Evolutionary conservation across 805 yeast species (phyloP), one percentile per base, ranked within the genome.

Genomic region (Kluyveromyces dobzhanskii): DNA sequence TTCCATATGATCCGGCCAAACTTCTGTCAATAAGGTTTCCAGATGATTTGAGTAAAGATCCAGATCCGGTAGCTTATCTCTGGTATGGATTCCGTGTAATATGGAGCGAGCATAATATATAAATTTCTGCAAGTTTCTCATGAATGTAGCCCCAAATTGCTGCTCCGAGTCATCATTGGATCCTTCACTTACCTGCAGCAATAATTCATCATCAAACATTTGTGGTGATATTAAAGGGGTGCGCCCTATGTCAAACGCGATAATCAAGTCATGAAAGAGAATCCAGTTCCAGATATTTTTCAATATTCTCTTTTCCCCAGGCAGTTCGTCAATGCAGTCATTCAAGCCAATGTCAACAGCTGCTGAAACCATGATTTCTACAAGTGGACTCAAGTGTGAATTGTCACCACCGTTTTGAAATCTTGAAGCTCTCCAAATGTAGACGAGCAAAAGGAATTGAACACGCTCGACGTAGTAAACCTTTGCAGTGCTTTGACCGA

Each of bases 401-500:
- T 47, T 41, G 32, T 59, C 63, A 17, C 53, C 53, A 9, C 53
- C 57, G n/a, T 46, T 39, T 23, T 34, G 33, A 3, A 45, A 41
- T 23, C 33, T 44, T 17, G 43, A 40, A 12, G 39, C 38, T 34
- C 40, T 42, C 35, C 41, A 44, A 17, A 58, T 33, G 32, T 42
- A 41, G 18, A 51, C 36, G n/a, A 58, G 37, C 14, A 58, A 27
- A 7, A 57, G 35, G 30, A 49, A 50, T 37, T 59, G 64, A 1
- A 54, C 48, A 18, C 53, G 48, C 35, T 61, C 64, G 5, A 57
- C 23, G 30, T 43, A 59, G 39, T 44, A 51, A 9, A 44, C 44
- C 34, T 61, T 61, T 2, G 50, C 49, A 5, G 57, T 46, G 5
- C 48, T 29, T 16, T 51, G 46, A 2, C 65, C 65, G n/a, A 45